Evolutionary conservation across 192 early-diverging fungal species (phyloP).

Genomic region (Coemansia aciculifera): DNA sequence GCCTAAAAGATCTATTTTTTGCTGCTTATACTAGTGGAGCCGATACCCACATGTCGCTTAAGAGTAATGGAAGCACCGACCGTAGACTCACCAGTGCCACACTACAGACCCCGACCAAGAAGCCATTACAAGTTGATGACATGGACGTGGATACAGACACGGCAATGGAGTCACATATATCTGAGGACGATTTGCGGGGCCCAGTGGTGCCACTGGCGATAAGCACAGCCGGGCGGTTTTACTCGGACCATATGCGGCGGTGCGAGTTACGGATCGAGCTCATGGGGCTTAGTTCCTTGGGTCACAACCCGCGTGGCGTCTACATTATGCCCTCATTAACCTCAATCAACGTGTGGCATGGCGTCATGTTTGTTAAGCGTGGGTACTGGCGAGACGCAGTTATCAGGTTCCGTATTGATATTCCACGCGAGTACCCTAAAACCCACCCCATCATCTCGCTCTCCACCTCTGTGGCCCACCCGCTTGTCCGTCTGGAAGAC

Average conservation of each 20-base stretch:
- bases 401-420: constrained; percentile 82
- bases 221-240: constrained; percentile 36
- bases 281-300: constrained; percentile 35
- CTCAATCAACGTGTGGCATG: constrained; percentile 73
- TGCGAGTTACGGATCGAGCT: constrained; percentile 54
- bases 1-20: constrained; percentile 52
- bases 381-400: constrained; percentile 89
- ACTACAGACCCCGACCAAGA: constrained; percentile 38
- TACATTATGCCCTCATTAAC: constrained; percentile 75
- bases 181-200: constrained; percentile 25
- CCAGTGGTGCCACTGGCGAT: constrained; percentile 47
- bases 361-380: constrained; percentile 83
- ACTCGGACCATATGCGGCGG: constrained; percentile 56
- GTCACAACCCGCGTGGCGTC: constrained; percentile 82
- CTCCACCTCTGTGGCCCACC: constrained; percentile 78
- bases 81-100: constrained; percentile 22
- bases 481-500: constrained; percentile 70
- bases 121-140: constrained; percentile 12
- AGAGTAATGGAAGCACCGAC: constrained; percentile 5
- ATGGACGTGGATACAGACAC: constrained; percentile 42
- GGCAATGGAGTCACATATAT: constrained; percentile 9
- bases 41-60: constrained; percentile 13
- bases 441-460: constrained; percentile 70
- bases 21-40: constrained; percentile 46
- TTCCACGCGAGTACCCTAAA: constrained; percentile 79